Base-by-base conservation (phyloP, 73 alveolate species). In the Tetrahymena borealis region DNA sequence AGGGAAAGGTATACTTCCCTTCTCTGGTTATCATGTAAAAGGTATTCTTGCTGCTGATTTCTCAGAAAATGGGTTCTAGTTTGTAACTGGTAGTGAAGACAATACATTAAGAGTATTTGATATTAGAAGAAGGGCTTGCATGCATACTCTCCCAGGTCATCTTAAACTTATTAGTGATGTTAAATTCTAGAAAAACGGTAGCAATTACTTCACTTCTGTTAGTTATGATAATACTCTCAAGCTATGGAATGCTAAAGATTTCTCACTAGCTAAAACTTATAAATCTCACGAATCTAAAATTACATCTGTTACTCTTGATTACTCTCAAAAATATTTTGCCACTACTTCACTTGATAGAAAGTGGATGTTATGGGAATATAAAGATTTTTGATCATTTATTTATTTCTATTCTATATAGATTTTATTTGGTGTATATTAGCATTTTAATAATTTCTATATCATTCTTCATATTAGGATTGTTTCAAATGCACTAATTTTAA, bases 61-160 rank as follows among this genome's bases (percentile, higher is more conserved):
- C 91, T 93, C 94, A 92, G 97, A 97, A 32, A 99, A 97, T 95
- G 97, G 99, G 32, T 95, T 96, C 94, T 98, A 97, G 94, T 92
- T 98, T 39, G 98, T 98, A 38, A 96, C 99, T 39, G 99, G 99
- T 11, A 97, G 99, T 37, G 98, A 97, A 79, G 99, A 98, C 94
- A 97, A 98, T 92, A 95, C 98, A 41, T 97, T 98, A 60, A 98
- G 97, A 94, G 94, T 98, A 38, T 98, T 99, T 99, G 99, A 98
- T 96, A 42, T 98, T 38, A 97, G 99, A 93, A 98, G 96, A 95
- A 97, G 98, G 43, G 95, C 94, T 79, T 92, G 96, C 20, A 93
- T 98, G 39, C 94, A 95, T 78, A 94, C 96, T 39, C 93, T 98
- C 38, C 99, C 99, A 10, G 99, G 99, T 24, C 99, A 98, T 95